Conservation (phyloP, 108 stramenopile species). For the Cylindrotheca fusiformis region DNA sequence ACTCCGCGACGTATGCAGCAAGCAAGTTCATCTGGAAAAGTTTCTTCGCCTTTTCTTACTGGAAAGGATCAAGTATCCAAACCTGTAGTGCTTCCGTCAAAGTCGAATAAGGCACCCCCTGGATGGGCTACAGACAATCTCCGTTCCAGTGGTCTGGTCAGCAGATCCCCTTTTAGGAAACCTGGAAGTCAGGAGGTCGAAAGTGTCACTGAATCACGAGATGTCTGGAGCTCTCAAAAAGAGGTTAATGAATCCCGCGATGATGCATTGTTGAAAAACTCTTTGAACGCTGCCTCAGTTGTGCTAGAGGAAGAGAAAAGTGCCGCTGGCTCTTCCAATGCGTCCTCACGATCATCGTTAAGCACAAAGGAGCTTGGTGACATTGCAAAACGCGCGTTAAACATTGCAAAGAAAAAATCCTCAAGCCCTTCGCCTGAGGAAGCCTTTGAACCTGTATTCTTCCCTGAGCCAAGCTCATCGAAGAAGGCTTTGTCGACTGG, state of each 20-base stretch:
- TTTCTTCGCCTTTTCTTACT: neutral
- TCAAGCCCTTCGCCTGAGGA: too few species aligned
- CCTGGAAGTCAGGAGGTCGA: neutral
- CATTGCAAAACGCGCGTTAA: slow-evolving; percentile 18
- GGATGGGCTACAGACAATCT: slow-evolving; percentile 1
- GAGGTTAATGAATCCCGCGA: neutral
- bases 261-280: slow-evolving; percentile 9
- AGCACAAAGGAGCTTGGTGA: slow-evolving; percentile 21
- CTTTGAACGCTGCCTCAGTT: slow-evolving; percentile 11
- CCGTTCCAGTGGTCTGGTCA: neutral
- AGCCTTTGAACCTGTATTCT: too few species aligned
- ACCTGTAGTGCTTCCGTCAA: neutral
- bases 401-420: slow-evolving; percentile 2
- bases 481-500: neutral
- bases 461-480: neutral
- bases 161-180: neutral
- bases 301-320: slow-evolving; percentile 28
- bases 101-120: neutral
- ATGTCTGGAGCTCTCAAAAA: neutral
- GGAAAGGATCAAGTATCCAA: neutral
- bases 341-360: slow-evolving; percentile 22
- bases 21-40: neutral
- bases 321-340: slow-evolving; percentile 13
- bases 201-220: neutral
- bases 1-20: neutral